phyloP scores from a whole-genome alignment of 2,329 filamentous ascomycete species.

The Cercospora canescens region DNA sequence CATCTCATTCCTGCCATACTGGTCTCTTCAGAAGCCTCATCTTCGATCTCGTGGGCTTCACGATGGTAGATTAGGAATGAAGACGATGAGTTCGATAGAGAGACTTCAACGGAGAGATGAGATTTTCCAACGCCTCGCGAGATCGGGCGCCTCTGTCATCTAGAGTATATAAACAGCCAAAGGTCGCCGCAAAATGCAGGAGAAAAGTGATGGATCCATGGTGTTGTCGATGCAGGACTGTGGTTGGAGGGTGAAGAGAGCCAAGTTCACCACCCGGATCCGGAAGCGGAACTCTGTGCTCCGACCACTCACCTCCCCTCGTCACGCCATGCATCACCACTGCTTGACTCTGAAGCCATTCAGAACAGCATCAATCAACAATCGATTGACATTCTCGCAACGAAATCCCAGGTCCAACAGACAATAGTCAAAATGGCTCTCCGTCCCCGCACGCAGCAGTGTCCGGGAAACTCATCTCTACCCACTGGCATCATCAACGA shows the following conservation, averaged over 20 bases:
- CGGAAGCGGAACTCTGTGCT: slow-evolving; percentile 1
- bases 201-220: slow-evolving; percentile 5
- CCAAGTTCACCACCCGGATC: background rate
- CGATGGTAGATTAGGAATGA: slow-evolving; percentile 9
- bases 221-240: slow-evolving; percentile 3
- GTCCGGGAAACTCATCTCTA: slow-evolving; percentile 37
- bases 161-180: slow-evolving; percentile 9
- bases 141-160: slow-evolving; percentile 4
- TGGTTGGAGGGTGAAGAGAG: slow-evolving; percentile 1
- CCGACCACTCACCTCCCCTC: background rate
- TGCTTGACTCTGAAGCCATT: background rate
- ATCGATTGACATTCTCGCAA: background rate
- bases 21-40: background rate
- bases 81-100: slow-evolving; percentile 15
- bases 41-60: background rate
- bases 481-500: slow-evolving; percentile 38
- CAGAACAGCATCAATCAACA: background rate
- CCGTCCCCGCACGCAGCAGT: slow-evolving; percentile 14
- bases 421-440: slow-evolving; percentile 5
- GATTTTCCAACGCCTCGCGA: slow-evolving; percentile 9
- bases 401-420: background rate
- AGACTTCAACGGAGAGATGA: slow-evolving; percentile 12
- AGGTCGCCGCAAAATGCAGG: slow-evolving; percentile 5
- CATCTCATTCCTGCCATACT: slow-evolving; percentile 11
- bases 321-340: background rate